Evolutionary conservation across 2,329 filamentous ascomycete genomes (phyloP).

Genomic region (Colletotrichum sp.): DNA sequence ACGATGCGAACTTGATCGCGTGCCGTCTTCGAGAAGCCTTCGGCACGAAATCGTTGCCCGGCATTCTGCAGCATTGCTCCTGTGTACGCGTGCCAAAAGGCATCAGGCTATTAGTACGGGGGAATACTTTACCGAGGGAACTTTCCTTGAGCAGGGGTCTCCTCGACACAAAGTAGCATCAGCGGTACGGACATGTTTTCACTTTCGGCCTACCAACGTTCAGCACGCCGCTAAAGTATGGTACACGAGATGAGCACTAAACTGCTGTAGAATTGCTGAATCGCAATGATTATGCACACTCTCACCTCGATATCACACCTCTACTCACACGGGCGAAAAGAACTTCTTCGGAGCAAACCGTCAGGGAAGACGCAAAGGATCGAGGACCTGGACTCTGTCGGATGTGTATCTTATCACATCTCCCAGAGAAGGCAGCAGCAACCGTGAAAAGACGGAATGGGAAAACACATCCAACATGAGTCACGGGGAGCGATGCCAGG

Average conservation of each 20-base stretch:
- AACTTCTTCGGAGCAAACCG: neutral
- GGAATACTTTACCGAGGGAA: slow-evolving; percentile 9
- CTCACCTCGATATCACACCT: neutral
- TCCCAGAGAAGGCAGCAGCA: neutral
- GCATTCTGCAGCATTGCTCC: neutral
- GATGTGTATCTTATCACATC: neutral
- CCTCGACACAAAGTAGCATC: slow-evolving; percentile 1
- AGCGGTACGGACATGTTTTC: slow-evolving; percentile 1
- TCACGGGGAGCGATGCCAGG: neutral
- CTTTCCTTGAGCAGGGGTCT: neutral
- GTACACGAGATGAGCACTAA: neutral
- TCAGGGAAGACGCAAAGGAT: neutral
- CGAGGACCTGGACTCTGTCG: neutral
- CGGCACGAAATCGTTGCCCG: neutral
- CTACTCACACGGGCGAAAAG: neutral
- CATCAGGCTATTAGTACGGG: neutral
- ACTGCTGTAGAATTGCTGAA: neutral
- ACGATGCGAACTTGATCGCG: neutral
- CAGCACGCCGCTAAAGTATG: neutral
- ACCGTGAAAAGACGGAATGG: neutral
- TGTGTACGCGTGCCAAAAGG: neutral
- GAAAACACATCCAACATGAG: neutral
- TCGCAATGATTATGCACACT: neutral
- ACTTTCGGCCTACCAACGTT: neutral
- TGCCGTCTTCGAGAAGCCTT: neutral